These are phyloP conservation scores for Microbotryum lychnidis-dioicae DNA, from an alignment of 1,284 basidiomycete species.

Conservation along the genomic window DNA sequence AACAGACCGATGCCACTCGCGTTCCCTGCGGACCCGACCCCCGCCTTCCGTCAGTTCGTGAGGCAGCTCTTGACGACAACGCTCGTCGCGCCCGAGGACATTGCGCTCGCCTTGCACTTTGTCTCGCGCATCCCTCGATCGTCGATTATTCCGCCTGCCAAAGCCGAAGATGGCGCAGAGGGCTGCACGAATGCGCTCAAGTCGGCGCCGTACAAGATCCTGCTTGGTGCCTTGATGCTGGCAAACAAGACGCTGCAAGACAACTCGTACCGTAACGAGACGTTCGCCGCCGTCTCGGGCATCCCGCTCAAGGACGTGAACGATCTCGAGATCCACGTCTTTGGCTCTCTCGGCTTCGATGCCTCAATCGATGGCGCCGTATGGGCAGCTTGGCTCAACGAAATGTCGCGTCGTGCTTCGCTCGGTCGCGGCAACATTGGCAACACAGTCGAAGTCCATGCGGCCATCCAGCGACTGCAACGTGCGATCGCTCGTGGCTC, in stretches of 20 bases:
- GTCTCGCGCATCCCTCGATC: constrained; percentile 26
- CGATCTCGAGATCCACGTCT: constrained; percentile 31
- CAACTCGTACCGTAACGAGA: constrained; percentile 35
- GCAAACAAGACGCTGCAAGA: constrained; percentile 36
- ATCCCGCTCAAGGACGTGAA: constrained; percentile 34
- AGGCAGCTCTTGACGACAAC: constrained; percentile 33
- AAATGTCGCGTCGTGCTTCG: constrained; percentile 9
- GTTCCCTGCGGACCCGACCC: constrained; percentile 24
- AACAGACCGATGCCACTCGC: neutral
- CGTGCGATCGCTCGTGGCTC: constrained; percentile 9
- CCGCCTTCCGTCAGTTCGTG: constrained; percentile 32
- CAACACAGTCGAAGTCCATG: constrained; percentile 14
- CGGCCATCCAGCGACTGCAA: constrained; percentile 20
- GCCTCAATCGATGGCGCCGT: constrained; percentile 27
- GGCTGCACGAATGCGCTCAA: constrained; percentile 29
- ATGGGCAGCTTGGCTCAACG: constrained; percentile 30
- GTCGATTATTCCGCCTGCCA: constrained; percentile 28
- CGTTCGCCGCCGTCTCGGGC: constrained; percentile 32
- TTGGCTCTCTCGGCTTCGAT: constrained; percentile 29
- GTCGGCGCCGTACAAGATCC: constrained; percentile 35
- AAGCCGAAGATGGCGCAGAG: constrained; percentile 28
- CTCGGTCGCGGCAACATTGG: constrained; percentile 20
- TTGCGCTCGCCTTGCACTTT: constrained; percentile 31
- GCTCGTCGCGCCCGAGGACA: constrained; percentile 34
- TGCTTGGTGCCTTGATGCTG: constrained; percentile 33